Evolutionary conservation across 2,329 filamentous ascomycete species (phyloP).

Genomic region (Sporothrix dimorphospora): DNA sequence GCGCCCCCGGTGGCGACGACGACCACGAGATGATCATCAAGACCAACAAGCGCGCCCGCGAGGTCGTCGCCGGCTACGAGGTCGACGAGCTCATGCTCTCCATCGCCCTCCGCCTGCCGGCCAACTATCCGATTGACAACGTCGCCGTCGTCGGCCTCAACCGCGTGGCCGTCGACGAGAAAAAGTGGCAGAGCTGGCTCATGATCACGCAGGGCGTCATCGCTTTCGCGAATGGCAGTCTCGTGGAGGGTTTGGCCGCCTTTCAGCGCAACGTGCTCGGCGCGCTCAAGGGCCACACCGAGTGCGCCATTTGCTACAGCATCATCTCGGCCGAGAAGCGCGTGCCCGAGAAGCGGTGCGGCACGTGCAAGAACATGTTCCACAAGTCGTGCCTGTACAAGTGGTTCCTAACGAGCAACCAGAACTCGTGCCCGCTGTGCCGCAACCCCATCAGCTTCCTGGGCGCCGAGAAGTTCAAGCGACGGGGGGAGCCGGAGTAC

Average conservation of each 20-base stretch:
- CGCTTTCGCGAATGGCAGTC: conserved; percentile 84
- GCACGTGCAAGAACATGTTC: conserved; percentile 92
- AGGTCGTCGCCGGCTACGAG: conserved; percentile 82
- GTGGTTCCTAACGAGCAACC: conserved; percentile 95
- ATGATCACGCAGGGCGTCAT: conserved; percentile 89
- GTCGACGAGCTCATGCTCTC: conserved; percentile 85
- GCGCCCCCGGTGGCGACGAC: conserved; percentile 42
- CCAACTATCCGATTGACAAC: conserved; percentile 78
- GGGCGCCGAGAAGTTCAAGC: conserved; percentile 27
- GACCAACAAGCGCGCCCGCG: conserved; percentile 69
- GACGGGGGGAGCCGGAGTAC: background rate
- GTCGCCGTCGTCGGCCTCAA: conserved; percentile 77
- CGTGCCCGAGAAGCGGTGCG: conserved; percentile 87
- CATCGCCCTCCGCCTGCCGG: conserved; percentile 79
- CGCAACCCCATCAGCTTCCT: conserved; percentile 77
- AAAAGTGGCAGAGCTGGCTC: conserved; percentile 92
- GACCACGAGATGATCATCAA: conserved; percentile 67
- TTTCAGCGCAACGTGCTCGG: conserved; percentile 88
- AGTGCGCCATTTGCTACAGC: conserved; percentile 96
- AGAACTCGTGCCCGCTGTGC: conserved; percentile 90
- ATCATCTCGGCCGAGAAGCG: conserved; percentile 88
- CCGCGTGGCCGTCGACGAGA: conserved; percentile 84
- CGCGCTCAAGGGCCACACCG: conserved; percentile 86
- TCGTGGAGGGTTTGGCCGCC: conserved; percentile 82
- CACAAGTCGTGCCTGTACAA: conserved; percentile 89